Evolutionary conservation across 306 rosid genomes (phyloP), one percentile per base, ranked within the genome.

Genomic region (Rosa chinensis): DNA sequence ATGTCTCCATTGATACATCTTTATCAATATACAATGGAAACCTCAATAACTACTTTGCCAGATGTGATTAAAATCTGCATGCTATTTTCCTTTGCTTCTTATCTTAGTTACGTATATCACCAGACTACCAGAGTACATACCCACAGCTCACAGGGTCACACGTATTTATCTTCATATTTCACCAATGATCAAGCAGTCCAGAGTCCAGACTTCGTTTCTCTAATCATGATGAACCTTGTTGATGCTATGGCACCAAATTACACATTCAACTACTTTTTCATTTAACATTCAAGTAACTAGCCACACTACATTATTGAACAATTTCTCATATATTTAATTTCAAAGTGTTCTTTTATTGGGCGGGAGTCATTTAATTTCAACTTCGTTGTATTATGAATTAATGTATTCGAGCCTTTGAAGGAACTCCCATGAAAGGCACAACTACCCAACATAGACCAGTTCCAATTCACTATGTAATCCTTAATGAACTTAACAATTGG

Each of bases 401-500:
- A 45, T 79, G 77, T 49, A 61, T 39, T 17, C 62, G 81, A 70
- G 97, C 98, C 99, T 93, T 42, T 86, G 89, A n/a, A 96, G 87
- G 44, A 96, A 85, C 72, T 96, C 99, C 99, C 98, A 96, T 1
- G 98, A 93, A 67, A 96, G 99, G 61, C 98, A 96, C 85, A 87
- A 62, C 63, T 96, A 97, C 1, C 97, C 98, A 14, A 96, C 98
- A 80, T 93, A 96, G 11, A 93, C 93, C 79, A 87, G 75, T 84
- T 95, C 99, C 70, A 95, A 82, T 66, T 93, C 93, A 78, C 88
- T 82, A 17, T 89, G 82, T 21, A 93, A 73, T 91, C 96, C 79
- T 83, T 81, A 35, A 87, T 88, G 75, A 88, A 62, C 73, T 87
- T 88, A 58, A 75, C 58, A 56, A 83, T 77, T 43, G 93, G 93